phyloP scores from a whole-genome alignment of 768 basidiomycete species.

The Amanita phalloides region DNA sequence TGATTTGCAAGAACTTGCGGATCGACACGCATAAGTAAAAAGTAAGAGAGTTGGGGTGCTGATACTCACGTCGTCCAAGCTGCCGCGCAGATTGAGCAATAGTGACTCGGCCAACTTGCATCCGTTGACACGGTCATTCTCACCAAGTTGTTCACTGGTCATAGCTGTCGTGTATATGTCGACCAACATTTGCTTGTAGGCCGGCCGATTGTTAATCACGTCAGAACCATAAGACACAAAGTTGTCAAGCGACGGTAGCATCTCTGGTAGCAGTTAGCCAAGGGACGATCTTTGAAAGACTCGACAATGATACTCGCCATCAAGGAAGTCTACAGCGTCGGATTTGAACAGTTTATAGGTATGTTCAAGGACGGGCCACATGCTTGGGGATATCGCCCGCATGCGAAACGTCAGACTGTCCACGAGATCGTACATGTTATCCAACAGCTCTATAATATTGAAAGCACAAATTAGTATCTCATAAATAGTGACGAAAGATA shows the following conservation, averaged over 20 bases:
- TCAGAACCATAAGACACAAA: conserved; percentile 79
- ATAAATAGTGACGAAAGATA: background rate
- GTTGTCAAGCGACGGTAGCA: conserved; percentile 84
- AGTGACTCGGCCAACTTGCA: conserved; percentile 80
- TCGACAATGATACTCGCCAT: conserved; percentile 37
- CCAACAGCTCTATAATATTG: conserved; percentile 56
- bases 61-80: conserved; percentile 61
- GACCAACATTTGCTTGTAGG: conserved; percentile 71
- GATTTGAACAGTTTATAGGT: conserved; percentile 78
- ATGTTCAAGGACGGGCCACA: conserved; percentile 84
- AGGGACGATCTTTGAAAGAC: background rate
- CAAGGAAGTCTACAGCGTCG: conserved; percentile 79
- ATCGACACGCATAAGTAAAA: background rate
- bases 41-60: background rate
- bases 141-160: conserved; percentile 62
- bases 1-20: conserved; percentile 47
- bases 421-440: conserved; percentile 79
- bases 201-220: conserved; percentile 55
- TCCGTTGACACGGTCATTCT: conserved; percentile 75
- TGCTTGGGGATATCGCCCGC: conserved; percentile 59
- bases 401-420: conserved; percentile 81
- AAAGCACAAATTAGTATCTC: background rate
- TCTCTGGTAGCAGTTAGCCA: conserved; percentile 37
- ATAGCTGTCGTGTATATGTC: conserved; percentile 78
- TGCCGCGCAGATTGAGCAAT: conserved; percentile 68